phyloP scores from a whole-genome alignment of 129 eudicot genomes.

The Arctium lappa region DNA sequence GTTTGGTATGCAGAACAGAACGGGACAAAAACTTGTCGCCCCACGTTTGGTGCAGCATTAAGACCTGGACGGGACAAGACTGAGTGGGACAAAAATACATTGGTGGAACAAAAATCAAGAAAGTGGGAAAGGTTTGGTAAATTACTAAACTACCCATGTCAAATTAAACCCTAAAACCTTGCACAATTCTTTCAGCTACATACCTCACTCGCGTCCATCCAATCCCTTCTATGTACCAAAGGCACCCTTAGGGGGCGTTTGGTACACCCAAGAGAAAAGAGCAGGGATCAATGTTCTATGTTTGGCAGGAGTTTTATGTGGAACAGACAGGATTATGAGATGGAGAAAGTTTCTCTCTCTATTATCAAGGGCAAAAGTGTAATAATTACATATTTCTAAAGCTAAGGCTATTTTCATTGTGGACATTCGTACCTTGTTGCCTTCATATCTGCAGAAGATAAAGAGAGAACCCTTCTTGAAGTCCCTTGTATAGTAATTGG shows the following conservation, averaged over 20 bases:
- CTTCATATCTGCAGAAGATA: conserved; percentile 38
- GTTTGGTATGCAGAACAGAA: not conserved
- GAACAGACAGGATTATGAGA: no score
- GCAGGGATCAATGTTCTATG: no score
- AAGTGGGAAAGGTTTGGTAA: not conserved
- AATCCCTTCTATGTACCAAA: not conserved
- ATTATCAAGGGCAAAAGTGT: no score
- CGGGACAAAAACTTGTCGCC: not conserved
- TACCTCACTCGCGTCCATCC: not conserved
- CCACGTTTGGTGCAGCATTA: no score
- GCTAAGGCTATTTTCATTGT: no score
- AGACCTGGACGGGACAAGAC: not conserved
- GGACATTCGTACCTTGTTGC: conserved; percentile 24
- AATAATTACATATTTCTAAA: no score
- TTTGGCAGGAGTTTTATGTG: no score
- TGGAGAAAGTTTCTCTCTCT: no score
- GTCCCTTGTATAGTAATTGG: conserved; percentile 37
- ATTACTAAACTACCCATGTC: not conserved
- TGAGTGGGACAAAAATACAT: not conserved
- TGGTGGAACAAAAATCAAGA: not conserved
- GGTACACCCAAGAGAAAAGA: no score
- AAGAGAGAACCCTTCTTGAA: conserved; percentile 35
- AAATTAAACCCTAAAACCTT: not conserved
- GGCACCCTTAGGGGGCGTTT: no score
- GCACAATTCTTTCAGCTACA: not conserved